These are phyloP conservation scores for Abortiporus biennis DNA, from an alignment of 1,284 basidiomycete species.

Conservation along the genomic window DNA sequence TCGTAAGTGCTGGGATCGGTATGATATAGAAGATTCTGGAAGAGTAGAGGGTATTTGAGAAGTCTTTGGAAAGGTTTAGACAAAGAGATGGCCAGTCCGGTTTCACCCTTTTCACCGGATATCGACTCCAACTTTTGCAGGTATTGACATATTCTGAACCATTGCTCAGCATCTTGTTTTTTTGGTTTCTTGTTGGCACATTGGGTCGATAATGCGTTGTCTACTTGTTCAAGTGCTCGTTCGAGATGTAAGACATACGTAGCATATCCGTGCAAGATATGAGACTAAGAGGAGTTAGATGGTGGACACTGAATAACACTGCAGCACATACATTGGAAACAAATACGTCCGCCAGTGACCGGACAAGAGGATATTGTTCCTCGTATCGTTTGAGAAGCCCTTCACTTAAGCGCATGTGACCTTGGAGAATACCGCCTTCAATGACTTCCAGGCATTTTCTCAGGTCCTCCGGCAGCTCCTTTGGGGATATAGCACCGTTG, in stretches of 20 bases:
- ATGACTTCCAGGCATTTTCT: conserved; percentile 82
- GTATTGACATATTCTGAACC: conserved; percentile 67
- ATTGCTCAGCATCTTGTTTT: conserved; percentile 73
- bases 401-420: conserved; percentile 79
- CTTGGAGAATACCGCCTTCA: conserved; percentile 78
- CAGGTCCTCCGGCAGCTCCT: conserved; percentile 81
- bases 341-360: conserved; percentile 90
- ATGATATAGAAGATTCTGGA: conserved; percentile 95
- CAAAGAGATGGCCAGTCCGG: conserved; percentile 87
- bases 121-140: conserved; percentile 73
- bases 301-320: conserved; percentile 7
- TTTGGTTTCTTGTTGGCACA: conserved; percentile 65
- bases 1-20: conserved; percentile 96
- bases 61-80: conserved; percentile 97
- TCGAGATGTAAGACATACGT: conserved; percentile 91
- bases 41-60: conserved; percentile 94
- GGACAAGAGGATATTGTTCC: conserved; percentile 88
- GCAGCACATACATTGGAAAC: conserved; percentile 75
- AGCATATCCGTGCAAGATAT: conserved; percentile 88
- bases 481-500: conserved; percentile 52
- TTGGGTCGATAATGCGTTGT: conserved; percentile 67
- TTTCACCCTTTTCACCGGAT: conserved; percentile 85
- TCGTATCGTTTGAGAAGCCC: conserved; percentile 84
- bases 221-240: conserved; percentile 81
- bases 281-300: conserved; percentile 51